A percentile compares a stretch with the other conserved stretches of the same genome.
Evolutionary conservation across 768 basidiomycete species (phyloP).

Genomic region (Agrocybe pediades): DNA sequence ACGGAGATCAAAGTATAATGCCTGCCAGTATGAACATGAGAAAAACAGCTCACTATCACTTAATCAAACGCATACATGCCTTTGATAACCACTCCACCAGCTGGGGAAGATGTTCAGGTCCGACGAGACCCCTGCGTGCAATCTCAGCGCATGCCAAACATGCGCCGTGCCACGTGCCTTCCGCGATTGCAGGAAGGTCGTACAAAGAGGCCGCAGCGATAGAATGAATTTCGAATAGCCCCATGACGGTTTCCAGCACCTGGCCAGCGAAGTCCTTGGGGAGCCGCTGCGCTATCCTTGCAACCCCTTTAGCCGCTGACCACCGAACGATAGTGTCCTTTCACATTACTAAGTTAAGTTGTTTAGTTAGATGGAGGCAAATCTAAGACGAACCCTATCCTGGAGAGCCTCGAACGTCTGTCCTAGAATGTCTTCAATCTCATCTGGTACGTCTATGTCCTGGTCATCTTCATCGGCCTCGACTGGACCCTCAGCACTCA

Average conservation of each 20-base stretch:
- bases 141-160: slow-evolving; percentile 92
- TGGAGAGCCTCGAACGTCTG: slow-evolving; percentile 72
- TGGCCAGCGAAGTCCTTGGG: slow-evolving; percentile 76
- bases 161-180: slow-evolving; percentile 93
- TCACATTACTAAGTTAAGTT: slow-evolving; percentile 4
- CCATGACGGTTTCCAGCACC: slow-evolving; percentile 78
- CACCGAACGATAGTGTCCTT: slow-evolving; percentile 96
- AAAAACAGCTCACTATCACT: slow-evolving; percentile 1
- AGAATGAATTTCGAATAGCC: slow-evolving; percentile 77
- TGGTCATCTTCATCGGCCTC: slow-evolving; percentile 10
- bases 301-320: slow-evolving; percentile 91
- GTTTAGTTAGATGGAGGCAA: slow-evolving; percentile 1
- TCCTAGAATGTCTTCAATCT: slow-evolving; percentile 74
- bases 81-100: slow-evolving; percentile 82
- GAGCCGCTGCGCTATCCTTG: slow-evolving; percentile 80
- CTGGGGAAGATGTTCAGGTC: slow-evolving; percentile 54
- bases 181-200: slow-evolving; percentile 76
- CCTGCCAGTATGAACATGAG: slow-evolving; percentile 45
- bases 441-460: slow-evolving; percentile 68
- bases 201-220: slow-evolving; percentile 62
- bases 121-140: slow-evolving; percentile 78
- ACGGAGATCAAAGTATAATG: slow-evolving; percentile 87
- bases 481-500: slow-evolving; percentile 24
- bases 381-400: slow-evolving; percentile 68
- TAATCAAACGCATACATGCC: slow-evolving; percentile 38